Base-by-base conservation (phyloP, 2,329 filamentous ascomycete genomes). In the Zarea fungicola region DNA sequence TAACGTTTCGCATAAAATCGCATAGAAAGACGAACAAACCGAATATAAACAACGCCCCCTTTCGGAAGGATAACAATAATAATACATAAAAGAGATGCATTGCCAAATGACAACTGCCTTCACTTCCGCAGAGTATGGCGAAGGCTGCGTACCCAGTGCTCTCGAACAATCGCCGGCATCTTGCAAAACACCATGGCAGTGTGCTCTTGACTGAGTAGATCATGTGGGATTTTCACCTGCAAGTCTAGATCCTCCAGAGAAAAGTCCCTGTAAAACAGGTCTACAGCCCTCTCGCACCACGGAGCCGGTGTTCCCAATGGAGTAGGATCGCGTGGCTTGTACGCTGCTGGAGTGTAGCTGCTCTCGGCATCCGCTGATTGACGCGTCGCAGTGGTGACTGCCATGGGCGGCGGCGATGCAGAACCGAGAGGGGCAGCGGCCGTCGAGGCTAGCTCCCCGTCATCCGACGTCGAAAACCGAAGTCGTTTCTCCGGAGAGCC, bases 141-240 rank as follows among this genome's bases (percentile, higher is more conserved):
- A 48, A 80, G 63, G 48, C 74, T 64, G 56, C 70, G 73, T 2
- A 82, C 73, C 78, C 78, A 82, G 56, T 81, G 77, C 52, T 72
- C 68, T 41, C 78, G 67, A 52, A 82, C 62, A 10, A 62, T 59
- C 3, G 68, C 62, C 0, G 77, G 74, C 76, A 81, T 81, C 65
- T 81, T 81, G 66, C 77, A 80, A 54, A 81, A 83, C 35, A 81
- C 72, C 70, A 81, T 76, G 25, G 78, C 79, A 59, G 79, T 81
- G 58, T 75, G 76, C 54, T 80, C 75, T 54, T 81, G 75, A n/a
- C 75, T 72, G 22, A 82, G 66, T 1, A 77, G 72, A 53, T 77
- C 77, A 60, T 82, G 78, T 0, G 77, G 77, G 28, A 82, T 77
- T 61, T 76, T 78, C 32, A 82, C 66, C 65, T 81, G 78, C 49